Evolutionary conservation across 352 stramenopile species (phyloP), one percentile per base, ranked within the genome.

Genomic region (Globisporangium abappressorium): DNA sequence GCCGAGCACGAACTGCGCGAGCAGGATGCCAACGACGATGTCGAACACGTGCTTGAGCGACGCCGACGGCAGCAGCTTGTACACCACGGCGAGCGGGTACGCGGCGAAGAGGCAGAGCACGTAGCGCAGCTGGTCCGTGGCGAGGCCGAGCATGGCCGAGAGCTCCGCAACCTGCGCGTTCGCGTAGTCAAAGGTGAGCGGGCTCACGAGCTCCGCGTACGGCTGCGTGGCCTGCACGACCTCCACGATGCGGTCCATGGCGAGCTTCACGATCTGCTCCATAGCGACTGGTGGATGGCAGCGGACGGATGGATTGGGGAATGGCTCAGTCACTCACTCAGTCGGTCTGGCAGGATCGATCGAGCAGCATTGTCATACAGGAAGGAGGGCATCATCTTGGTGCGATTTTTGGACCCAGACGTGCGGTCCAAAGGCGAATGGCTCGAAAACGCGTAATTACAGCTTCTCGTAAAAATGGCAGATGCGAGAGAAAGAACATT

Each of bases 1-100:
- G 47, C 93, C 93, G 69, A 96, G 80, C 14, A 97, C 97, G 71
- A 98, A 98, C 74, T 99, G 96, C 18, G 98, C 92, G 26, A 98
- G 84, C 59, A 89, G 94, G 11, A 98, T 80, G 49, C 97, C 97
- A 24, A 98, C 79, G 26, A 93, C 58, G 47, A 98, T 91, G 66
- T 95, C 92, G 71, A 98, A 95, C 9, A 94, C n/a, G 70, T 99
- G 95, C 81, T 98, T 98, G 38, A 89, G 64, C 28, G 84, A 87
- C 20, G 89, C 77, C 49, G 84, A 84, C 0, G 93, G 93, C 34
- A 98, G 84, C 28, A 82, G 70, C 26, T 86, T 85, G 78, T 98
- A 97, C 54, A 98, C 82, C 46, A 97, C 70, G 20, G 92, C 93
- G 6, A 98, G 79, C 46, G 95, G 95, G 71, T 98, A 98, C 66